phyloP scores from a whole-genome alignment of 2,329 filamentous ascomycete genomes.

The Aspergillus viridinutans region DNA sequence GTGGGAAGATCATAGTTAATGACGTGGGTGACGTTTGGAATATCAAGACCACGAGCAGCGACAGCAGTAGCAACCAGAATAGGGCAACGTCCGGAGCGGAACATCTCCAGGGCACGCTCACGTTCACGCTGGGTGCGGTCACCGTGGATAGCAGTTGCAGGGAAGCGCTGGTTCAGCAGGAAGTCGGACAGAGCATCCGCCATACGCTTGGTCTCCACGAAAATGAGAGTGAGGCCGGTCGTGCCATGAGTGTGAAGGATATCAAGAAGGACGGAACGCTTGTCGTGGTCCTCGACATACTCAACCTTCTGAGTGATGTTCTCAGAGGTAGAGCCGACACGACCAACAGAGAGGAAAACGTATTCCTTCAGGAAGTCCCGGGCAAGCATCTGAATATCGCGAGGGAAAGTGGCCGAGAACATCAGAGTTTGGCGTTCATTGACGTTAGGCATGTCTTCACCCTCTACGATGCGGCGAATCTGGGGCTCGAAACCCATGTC shows the following conservation, averaged over 20 bases:
- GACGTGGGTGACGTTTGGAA: conserved; percentile 93
- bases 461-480: conserved; percentile 96
- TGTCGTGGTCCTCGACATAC: conserved; percentile 94
- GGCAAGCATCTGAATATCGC: conserved; percentile 98
- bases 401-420: conserved; percentile 99
- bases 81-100: conserved; percentile 91
- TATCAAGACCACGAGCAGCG: conserved; percentile 85
- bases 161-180: conserved; percentile 97
- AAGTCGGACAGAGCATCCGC: conserved; percentile 97
- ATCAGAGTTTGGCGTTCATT: conserved; percentile 92
- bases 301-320: conserved; percentile 99
- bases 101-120: conserved; percentile 96
- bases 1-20: conserved; percentile 99
- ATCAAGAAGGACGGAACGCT: conserved; percentile 94
- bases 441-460: conserved; percentile 91
- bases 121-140: conserved; percentile 98
- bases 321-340: conserved; percentile 98
- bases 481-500: conserved; percentile 99
- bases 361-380: conserved; percentile 99
- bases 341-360: conserved; percentile 96
- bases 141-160: conserved; percentile 96
- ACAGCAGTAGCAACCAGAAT: conserved; percentile 97
- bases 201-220: conserved; percentile 99
- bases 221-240: conserved; percentile 86
- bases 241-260: conserved; percentile 88